Evolutionary conservation across 768 basidiomycete species (phyloP), one percentile per base, ranked within the genome.

Genomic region (Mycena olivaceomarginata): DNA sequence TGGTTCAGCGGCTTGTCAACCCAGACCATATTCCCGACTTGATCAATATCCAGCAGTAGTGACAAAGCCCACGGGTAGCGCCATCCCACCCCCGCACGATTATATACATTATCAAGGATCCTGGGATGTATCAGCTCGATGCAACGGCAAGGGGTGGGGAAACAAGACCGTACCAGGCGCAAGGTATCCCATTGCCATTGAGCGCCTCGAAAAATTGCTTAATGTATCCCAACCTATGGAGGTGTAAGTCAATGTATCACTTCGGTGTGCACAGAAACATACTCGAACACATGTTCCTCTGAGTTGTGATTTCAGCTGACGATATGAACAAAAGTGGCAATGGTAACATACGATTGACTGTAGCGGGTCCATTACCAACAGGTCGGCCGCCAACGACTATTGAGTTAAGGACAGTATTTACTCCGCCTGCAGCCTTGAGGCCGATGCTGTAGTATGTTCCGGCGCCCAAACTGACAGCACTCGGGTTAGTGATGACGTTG

Each of bases 231-330:
- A 72, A 51, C n/a, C 70, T 71, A 16, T 31, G 2, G 31, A 31
- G 31, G 22, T 25, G 31, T 20, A 48, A 12, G 31, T 66, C 6
- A 31, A 31, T 31, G 31, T 4, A 31, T 31, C 22, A 9, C 2
- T 12, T 45, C 9, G n/a, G 12, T 16, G 15, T 45, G n/a, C 10
- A 15, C 8, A 48, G 4, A 6, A 45, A n/a, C 37, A 12, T 25
- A 70, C 69, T 71, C 60, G 37, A 71, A 71, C 7, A 71, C 22
- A 51, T 71, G 70, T 56, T 72, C 70, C 70, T 72, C 70, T 72
- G 60, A 22, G n/a, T 20, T 9, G 16, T 18, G 51, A 37, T 31
- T 31, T 31, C 31, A 31, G 31, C 4, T 31, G 31, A 31, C 31
- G 31, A 31, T 31, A 31, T 31, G 31, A 31, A 31, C 31, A 31